These are phyloP conservation scores for Circinella umbellata DNA, from an alignment of 371 early-diverging fungal species.

Conservation along the genomic window DNA sequence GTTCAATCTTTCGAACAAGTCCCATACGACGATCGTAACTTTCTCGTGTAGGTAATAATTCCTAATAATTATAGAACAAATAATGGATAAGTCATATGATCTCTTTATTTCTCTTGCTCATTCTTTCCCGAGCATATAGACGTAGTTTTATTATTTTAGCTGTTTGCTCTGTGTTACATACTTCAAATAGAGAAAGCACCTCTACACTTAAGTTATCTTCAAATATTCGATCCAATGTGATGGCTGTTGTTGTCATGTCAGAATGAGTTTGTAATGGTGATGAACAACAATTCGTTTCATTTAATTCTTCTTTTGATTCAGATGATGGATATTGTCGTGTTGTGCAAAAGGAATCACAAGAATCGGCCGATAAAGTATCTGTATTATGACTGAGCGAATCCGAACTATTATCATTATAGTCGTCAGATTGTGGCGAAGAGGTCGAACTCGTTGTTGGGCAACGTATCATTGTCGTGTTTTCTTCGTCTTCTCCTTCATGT, in stretches of 20 bases:
- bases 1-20: conserved; percentile 61
- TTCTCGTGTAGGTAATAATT: conserved; percentile 60
- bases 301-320: conserved; percentile 8
- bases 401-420: conserved; percentile 19
- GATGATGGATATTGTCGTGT: conserved; percentile 17
- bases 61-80: conserved; percentile 17
- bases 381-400: conserved; percentile 11
- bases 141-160: background rate
- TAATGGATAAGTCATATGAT: background rate
- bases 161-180: conserved; percentile 10
- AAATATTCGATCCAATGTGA: conserved; percentile 16
- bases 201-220: conserved; percentile 26
- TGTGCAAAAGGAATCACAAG: conserved; percentile 22
- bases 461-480: conserved; percentile 18
- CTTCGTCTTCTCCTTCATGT: conserved; percentile 4
- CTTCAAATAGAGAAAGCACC: conserved; percentile 34
- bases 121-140: background rate
- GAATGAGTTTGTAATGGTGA: too few species aligned
- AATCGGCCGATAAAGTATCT: conserved; percentile 19
- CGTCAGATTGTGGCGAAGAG: conserved; percentile 21
- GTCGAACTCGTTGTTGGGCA: conserved; percentile 18
- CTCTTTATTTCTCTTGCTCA: background rate
- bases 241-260: background rate
- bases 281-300: background rate
- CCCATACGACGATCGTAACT: conserved; percentile 54